Percentiles rank a stretch among this genome's conserved stretches.
phyloP scores from a whole-genome alignment of 225 moss, liverwort and hornwort species.

The Neckera pumila region DNA sequence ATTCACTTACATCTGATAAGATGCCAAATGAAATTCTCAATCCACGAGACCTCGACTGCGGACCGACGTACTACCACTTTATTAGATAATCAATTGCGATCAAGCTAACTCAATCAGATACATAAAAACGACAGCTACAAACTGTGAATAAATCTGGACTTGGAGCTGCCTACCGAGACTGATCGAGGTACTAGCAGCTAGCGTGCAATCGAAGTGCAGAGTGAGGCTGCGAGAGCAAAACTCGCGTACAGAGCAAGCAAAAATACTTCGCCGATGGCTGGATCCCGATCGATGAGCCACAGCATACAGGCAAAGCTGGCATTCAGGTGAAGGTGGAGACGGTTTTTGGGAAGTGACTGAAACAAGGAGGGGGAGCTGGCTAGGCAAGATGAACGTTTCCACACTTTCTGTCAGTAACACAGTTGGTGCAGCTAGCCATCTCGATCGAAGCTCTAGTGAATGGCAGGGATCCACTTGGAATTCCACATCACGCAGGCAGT shows the following conservation, averaged over 20 bases:
- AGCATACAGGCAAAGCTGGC: too few relatives aligned
- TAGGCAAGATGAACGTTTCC: too few relatives aligned
- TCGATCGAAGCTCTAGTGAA: background rate
- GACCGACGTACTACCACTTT: too few relatives aligned
- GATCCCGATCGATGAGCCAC: too few relatives aligned
- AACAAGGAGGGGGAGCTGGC: too few relatives aligned
- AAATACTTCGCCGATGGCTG: background rate
- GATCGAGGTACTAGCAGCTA: background rate
- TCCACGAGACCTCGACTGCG: background rate
- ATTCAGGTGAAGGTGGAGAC: background rate
- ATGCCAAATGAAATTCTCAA: background rate
- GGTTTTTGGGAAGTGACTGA: too few relatives aligned
- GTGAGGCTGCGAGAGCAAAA: background rate
- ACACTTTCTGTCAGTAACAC: background rate
- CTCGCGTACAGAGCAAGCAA: background rate
- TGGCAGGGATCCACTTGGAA: background rate
- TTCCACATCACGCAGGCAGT: background rate
- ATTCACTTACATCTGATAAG: background rate
- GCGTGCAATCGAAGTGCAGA: background rate
- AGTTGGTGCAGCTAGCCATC: background rate
- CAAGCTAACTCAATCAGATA: too few relatives aligned
- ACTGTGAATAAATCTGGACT: too few relatives aligned
- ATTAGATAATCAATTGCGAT: too few relatives aligned
- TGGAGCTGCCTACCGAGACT: background rate
- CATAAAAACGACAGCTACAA: background rate